Percentiles rank a stretch among this genome's conserved stretches.
Conservation (phyloP, 805 yeast genomes). For the Groenewaldozyma tartarivorans region DNA sequence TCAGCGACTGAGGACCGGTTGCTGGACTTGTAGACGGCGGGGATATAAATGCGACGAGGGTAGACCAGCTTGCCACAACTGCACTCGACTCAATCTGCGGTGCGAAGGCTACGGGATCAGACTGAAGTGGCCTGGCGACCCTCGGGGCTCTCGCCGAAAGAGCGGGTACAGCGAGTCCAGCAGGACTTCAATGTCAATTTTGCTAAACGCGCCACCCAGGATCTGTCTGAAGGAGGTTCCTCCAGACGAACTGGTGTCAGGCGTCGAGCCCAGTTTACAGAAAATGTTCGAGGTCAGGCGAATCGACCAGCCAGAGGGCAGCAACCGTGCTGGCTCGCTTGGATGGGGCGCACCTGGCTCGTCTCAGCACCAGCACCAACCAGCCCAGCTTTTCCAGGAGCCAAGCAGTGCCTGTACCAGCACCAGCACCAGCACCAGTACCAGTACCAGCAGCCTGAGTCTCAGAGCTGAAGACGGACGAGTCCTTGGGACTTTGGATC, state of each 20-base stretch:
- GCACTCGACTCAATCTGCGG: conserved; percentile 10
- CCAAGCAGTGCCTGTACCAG: too few relatives aligned
- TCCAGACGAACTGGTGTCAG: conserved; percentile 1
- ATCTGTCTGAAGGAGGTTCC: neutral
- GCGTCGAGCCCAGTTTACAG: conserved; percentile 4
- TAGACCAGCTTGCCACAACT: conserved; percentile 18
- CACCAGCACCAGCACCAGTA: too few relatives aligned
- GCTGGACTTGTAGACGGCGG: conserved; percentile 21
- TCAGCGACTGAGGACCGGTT: conserved; percentile 18
- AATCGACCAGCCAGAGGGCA: neutral
- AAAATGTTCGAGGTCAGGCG: conserved; percentile 1
- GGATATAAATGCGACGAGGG: conserved; percentile 21
- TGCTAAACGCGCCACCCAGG: neutral
- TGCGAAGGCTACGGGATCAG: conserved; percentile 21
- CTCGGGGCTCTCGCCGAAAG: conserved; percentile 9
- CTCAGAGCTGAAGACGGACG: too few relatives aligned
- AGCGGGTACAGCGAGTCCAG: neutral
- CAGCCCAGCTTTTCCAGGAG: too few relatives aligned
- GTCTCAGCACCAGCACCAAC: neutral
- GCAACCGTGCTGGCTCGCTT: neutral
- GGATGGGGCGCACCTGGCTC: neutral
- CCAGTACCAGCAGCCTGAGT: too few relatives aligned
- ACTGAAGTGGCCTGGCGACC: conserved; percentile 18
- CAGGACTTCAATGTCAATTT: neutral
- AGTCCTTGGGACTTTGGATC: too few relatives aligned